Evolutionary conservation across 2,329 filamentous ascomycete genomes (phyloP), one percentile per base, ranked within the genome.

Genomic region (Claviceps fusiformis): DNA sequence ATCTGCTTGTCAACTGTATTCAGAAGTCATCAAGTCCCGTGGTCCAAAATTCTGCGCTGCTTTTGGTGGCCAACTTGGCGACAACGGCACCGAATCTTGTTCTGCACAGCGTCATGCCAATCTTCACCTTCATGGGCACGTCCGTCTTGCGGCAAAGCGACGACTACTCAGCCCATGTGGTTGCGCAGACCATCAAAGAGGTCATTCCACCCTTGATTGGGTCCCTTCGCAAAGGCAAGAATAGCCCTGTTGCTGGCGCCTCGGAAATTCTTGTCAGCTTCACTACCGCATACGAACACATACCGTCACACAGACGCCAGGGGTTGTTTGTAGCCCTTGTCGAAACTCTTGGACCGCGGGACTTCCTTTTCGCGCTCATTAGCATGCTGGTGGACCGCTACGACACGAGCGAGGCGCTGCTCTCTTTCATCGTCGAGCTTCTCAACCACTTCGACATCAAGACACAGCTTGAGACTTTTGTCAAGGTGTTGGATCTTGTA

Each of bases 71-170:
- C 29, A 86, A 84, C 55, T 76, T 98, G 45, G 92, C 93, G 27
- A 86, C 86, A 44, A 87, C 91, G 61, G 89, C 89, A 0, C 93
- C 95, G 0, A 91, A 95, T 67, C 75, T 95, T 50, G 89, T 98
- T 3, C 77, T 98, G 56, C 92, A 98, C 71, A 96, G 90, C 62
- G 89, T 98, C 54, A 98, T 98, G 93, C 93, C 93, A 13, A 92
- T 98, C 53, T 98, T 98, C 72, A 97, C 93, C 0, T 96, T 97
- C 67, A 96, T 97, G 85, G 90, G 92, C 46, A 87, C 86, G 47
- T 95, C 89, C 3, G 85, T 96, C 24, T 78, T 98, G 52, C 85
- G 88, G 51, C 92, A 96, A 71, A 89, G 89, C 62, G 95, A 98
- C 63, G 92, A 97, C 62, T 97, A 96, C 71, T 97, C 93, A 27